These are phyloP conservation scores for Boletus patriciae DNA, from an alignment of 768 basidiomycete genomes.

Conservation along the genomic window DNA sequence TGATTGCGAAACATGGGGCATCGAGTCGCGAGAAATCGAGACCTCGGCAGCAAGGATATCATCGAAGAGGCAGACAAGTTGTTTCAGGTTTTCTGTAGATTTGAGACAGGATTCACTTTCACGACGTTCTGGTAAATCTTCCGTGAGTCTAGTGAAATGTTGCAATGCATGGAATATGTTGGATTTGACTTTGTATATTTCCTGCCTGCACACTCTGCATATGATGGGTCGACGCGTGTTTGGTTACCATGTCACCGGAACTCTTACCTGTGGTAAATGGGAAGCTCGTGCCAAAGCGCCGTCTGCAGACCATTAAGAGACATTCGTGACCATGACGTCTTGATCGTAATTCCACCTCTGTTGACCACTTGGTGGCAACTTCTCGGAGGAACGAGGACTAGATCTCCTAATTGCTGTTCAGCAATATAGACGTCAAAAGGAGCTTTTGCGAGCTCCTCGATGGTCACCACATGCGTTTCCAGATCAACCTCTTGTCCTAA, in stretches of 20 bases:
- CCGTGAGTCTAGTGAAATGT: slow-evolving; percentile 27
- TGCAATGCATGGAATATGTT: slow-evolving; percentile 58
- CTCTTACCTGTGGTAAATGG: slow-evolving; percentile 72
- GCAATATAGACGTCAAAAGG: slow-evolving; percentile 69
- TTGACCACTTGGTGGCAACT: slow-evolving; percentile 87
- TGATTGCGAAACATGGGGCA: slow-evolving; percentile 33
- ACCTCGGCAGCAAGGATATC: slow-evolving; percentile 45
- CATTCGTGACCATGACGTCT: slow-evolving; percentile 88
- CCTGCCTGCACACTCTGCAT: slow-evolving; percentile 72
- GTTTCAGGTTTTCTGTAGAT: slow-evolving; percentile 27
- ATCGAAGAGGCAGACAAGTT: slow-evolving; percentile 49
- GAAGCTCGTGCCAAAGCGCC: slow-evolving; percentile 71
- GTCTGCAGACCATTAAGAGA: slow-evolving; percentile 57
- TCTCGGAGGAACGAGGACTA: slow-evolving; percentile 78
- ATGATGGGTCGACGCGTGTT: background rate
- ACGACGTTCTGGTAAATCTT: slow-evolving; percentile 5
- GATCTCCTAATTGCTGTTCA: slow-evolving; percentile 73
- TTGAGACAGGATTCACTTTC: background rate
- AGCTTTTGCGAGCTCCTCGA: slow-evolving; percentile 63
- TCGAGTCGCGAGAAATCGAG: slow-evolving; percentile 39
- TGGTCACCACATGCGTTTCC: slow-evolving; percentile 63
- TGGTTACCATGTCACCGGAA: background rate
- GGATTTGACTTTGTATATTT: slow-evolving; percentile 74
- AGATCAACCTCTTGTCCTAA: slow-evolving; percentile 57
- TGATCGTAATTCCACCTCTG: slow-evolving; percentile 75